Conservation (phyloP, 2,329 filamentous ascomycete genomes). For the Beauveria bassiana region DNA sequence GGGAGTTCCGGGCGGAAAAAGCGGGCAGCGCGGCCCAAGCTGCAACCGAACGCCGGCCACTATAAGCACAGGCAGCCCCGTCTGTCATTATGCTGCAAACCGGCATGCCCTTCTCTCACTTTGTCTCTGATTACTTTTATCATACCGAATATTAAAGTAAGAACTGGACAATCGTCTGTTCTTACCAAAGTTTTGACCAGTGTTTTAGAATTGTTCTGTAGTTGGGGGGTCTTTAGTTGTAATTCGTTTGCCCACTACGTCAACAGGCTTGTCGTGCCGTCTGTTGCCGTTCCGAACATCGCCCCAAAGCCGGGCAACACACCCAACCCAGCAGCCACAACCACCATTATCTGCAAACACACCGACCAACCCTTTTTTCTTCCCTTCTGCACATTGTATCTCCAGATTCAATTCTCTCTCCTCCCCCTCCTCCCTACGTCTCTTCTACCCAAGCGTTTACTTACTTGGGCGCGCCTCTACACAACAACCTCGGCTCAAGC, state of each 20-base stretch:
- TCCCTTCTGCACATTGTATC: not conserved
- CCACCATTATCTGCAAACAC: not conserved
- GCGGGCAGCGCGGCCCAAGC: not conserved
- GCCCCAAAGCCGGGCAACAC: not conserved
- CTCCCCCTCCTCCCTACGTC: too few species aligned
- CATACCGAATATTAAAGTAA: too few species aligned
- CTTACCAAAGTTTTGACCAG: too few species aligned
- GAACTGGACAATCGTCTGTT: too few species aligned
- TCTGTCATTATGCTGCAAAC: not conserved
- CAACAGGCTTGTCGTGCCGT: too few species aligned
- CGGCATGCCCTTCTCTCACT: not conserved
- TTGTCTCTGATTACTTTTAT: too few species aligned
- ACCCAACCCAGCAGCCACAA: conserved; percentile 6
- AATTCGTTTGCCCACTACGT: too few species aligned
- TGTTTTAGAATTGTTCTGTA: too few species aligned
- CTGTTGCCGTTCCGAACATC: not conserved
- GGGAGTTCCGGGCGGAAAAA: not conserved
- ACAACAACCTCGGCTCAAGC: not conserved
- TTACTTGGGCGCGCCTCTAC: not conserved
- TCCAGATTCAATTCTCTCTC: not conserved
- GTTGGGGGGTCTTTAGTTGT: too few species aligned
- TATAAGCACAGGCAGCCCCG: conserved; percentile 4
- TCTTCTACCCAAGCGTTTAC: not conserved
- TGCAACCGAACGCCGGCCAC: conserved; percentile 7
- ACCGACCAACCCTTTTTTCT: not conserved